These are phyloP conservation scores for Phaeosphaeria sp. DNA, from an alignment of 2,329 filamentous ascomycete species.

Conservation along the genomic window DNA sequence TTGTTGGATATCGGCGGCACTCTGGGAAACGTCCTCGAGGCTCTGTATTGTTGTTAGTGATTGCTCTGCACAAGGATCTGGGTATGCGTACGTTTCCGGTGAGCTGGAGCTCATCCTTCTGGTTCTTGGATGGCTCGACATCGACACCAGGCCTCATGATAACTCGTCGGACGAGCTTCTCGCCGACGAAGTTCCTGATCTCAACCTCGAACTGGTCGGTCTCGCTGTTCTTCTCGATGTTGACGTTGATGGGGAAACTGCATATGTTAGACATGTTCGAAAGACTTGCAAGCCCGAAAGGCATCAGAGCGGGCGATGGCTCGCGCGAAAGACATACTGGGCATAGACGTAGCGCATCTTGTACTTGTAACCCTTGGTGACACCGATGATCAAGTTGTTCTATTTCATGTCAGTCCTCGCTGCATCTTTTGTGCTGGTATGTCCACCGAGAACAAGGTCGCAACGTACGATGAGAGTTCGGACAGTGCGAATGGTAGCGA, in stretches of 20 bases:
- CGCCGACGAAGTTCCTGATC: conserved; percentile 81
- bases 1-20: conserved; percentile 98
- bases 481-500: conserved; percentile 97
- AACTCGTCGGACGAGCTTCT: conserved; percentile 98
- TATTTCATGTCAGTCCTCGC: conserved; percentile 30
- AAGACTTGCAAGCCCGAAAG: background rate
- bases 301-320: background rate
- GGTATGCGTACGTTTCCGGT: conserved; percentile 70
- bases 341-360: conserved; percentile 99
- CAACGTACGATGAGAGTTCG: conserved; percentile 78
- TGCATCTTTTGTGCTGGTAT: background rate
- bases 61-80: background rate
- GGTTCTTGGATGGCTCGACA: conserved; percentile 84
- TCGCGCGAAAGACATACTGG: conserved; percentile 58
- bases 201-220: conserved; percentile 89
- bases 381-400: conserved; percentile 97
- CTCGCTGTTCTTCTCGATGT: conserved; percentile 95
- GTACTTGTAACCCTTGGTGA: conserved; percentile 99
- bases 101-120: conserved; percentile 97
- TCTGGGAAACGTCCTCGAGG: conserved; percentile 96
- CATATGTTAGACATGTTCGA: conserved; percentile 19
- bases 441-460: conserved; percentile 2
- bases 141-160: conserved; percentile 89
- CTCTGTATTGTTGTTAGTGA: conserved; percentile 55
- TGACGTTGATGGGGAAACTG: conserved; percentile 99